Base-by-base conservation (phyloP, 1,284 basidiomycete species). In the Malassezia brasiliensis region DNA sequence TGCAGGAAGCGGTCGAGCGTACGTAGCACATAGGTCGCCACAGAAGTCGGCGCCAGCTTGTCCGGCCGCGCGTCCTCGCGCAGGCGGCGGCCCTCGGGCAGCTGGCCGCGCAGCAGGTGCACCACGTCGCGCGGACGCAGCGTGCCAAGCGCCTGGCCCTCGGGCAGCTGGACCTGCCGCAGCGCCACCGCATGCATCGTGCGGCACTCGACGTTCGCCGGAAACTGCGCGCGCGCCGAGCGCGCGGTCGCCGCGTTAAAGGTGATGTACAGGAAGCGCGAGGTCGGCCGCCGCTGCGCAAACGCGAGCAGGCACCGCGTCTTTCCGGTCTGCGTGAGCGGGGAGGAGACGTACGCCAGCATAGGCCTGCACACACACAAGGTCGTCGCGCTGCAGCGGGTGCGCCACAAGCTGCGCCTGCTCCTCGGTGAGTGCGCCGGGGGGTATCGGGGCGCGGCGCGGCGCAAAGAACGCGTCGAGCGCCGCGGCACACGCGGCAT, bases 171-270 rank as follows among this genome's bases (percentile, higher is more conserved):
- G 15, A 63, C 64, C 41, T 66, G 64, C 20, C 56, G 56, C 11
- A 64, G 60, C 4, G 65, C 66, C 12, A 70, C 61, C 34, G 65
- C 65, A 46, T 70, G 68, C 62, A 68, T 67, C n/a, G 68, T 70
- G 32, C 63, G 61, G 37, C 66, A 68, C 41, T 64, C 65, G 14
- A 70, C 68, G 32, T 70, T 63, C 11, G 56, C 38, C 3, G 66
- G 62, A 22, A 70, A 70, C 17, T 57, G 57, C 14, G 52, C 41
- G 12, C 62, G 52, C 5, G 68, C 68, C 14, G 62, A 54, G 17
- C 53, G 52, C n/a, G 65, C 63, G n/a, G 66, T 65, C 14, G 66
- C 62, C 17, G 62, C 64, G 52, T 70, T 70, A 54, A 70, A 70
- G 2, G 68, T 65, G 14, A 70, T 61, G 53, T 70, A 70, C 17